A percentile compares a stretch with the other conserved stretches of the same genome.
phyloP scores from a whole-genome alignment of 1,284 basidiomycete genomes.

The Kalmanozyma brasiliensis region DNA sequence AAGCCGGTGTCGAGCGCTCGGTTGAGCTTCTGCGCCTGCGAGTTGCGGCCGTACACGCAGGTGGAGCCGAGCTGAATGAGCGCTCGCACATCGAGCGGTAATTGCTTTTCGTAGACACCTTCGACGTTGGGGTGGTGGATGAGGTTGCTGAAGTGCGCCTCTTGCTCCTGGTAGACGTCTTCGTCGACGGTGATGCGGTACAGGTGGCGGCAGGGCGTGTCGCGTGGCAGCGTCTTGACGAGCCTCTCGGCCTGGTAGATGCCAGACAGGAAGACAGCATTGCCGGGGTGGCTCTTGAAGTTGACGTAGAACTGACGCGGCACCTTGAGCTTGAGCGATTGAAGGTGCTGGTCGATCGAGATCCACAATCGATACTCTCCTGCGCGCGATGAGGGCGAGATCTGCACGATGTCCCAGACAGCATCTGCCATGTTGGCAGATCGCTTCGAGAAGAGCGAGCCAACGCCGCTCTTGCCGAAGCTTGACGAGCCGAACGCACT shows the following conservation, averaged over 20 bases:
- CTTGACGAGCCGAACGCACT: slow-evolving; percentile 11
- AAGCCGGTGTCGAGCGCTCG: slow-evolving; percentile 85
- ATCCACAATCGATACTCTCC: slow-evolving; percentile 93
- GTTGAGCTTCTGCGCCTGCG: slow-evolving; percentile 76
- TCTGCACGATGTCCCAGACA: slow-evolving; percentile 93
- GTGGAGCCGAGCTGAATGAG: slow-evolving; percentile 85
- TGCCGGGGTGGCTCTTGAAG: slow-evolving; percentile 76
- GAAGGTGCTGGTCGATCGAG: slow-evolving; percentile 81
- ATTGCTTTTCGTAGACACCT: slow-evolving; percentile 91
- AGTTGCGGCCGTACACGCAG: slow-evolving; percentile 76
- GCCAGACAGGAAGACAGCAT: slow-evolving; percentile 74
- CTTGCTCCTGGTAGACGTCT: slow-evolving; percentile 82
- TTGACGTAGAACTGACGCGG: slow-evolving; percentile 93
- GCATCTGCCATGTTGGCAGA: slow-evolving; percentile 75
- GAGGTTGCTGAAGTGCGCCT: slow-evolving; percentile 89
- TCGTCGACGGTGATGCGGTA: slow-evolving; percentile 88
- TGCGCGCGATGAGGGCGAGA: slow-evolving; percentile 79
- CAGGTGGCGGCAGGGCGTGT: slow-evolving; percentile 80
- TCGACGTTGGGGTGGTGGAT: slow-evolving; percentile 95
- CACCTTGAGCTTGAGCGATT: slow-evolving; percentile 83
- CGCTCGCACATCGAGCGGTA: slow-evolving; percentile 85
- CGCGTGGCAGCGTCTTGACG: slow-evolving; percentile 82
- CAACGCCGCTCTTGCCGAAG: slow-evolving; percentile 60
- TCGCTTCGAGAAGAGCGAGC: slow-evolving; percentile 80
- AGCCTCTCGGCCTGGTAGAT: slow-evolving; percentile 80